A percentile compares a stretch with the other conserved stretches of the same genome.
Evolutionary conservation across 2,329 filamentous ascomycete genomes (phyloP).

Genomic region (Ophiocordyceps sinensis): DNA sequence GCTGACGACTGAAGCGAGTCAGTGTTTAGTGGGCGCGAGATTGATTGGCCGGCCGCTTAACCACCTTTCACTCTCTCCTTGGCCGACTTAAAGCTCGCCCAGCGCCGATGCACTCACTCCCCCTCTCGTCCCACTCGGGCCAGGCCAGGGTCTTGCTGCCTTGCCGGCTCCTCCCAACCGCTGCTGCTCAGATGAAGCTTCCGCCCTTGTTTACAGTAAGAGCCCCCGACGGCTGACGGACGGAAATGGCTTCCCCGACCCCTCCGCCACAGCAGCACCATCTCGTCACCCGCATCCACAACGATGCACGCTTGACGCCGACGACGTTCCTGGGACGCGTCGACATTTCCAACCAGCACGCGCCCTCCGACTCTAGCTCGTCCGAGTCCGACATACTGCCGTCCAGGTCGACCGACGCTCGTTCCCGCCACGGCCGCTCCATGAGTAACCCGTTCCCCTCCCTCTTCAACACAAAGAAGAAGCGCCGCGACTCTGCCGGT

Average conservation of each 20-base stretch:
- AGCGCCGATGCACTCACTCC: too few species aligned
- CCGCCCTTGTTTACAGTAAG: background rate
- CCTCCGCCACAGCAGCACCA: slow-evolving; percentile 11
- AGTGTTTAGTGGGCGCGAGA: too few species aligned
- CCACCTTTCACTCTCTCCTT: too few species aligned
- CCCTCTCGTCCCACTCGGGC: too few species aligned
- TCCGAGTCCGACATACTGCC: slow-evolving; percentile 25
- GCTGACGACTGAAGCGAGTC: too few species aligned
- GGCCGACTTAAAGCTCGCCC: too few species aligned
- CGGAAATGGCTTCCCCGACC: slow-evolving; percentile 17
- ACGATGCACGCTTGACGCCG: slow-evolving; percentile 18
- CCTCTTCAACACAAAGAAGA: slow-evolving; percentile 48
- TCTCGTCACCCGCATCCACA: slow-evolving; percentile 22
- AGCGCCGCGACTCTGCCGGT: slow-evolving; percentile 28
- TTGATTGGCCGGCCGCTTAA: too few species aligned
- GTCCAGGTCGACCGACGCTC: slow-evolving; percentile 6
- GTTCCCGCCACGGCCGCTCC: slow-evolving; percentile 33
- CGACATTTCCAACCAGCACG: slow-evolving; percentile 13
- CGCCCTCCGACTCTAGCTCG: slow-evolving; percentile 26
- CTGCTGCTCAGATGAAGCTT: background rate
- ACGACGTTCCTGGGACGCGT: slow-evolving; percentile 13
- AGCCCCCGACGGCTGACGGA: background rate
- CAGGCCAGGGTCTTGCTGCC: background rate
- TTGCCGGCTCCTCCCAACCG: background rate
- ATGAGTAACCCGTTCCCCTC: slow-evolving; percentile 70